Conservation (phyloP, 345 rosid species). For the Atalantia buxifolia region DNA sequence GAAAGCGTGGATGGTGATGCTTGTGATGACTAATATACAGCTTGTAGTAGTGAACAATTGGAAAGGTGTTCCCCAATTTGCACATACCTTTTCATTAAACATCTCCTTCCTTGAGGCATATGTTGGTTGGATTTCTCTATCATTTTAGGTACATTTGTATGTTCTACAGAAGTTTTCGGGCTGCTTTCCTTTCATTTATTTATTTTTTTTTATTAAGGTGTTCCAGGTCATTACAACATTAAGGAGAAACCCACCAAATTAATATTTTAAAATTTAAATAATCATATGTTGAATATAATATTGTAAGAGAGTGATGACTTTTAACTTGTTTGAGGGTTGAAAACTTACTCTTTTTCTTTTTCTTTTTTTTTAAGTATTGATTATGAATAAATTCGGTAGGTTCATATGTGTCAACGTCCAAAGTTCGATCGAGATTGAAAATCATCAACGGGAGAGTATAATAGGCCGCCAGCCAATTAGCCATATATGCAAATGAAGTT, state of each 20-base stretch:
- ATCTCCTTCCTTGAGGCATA: not conserved
- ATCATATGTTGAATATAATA: too few species aligned
- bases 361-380: too few species aligned
- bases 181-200: not conserved
- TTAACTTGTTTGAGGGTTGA: too few species aligned
- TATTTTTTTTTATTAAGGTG: too few species aligned
- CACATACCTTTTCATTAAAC: not conserved
- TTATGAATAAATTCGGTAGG: not conserved
- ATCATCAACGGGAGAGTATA: not conserved
- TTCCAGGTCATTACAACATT: not conserved
- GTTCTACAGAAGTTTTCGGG: not conserved
- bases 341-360: too few species aligned
- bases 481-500: not conserved
- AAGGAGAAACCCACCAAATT: not conserved
- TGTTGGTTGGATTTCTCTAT: not conserved
- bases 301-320: too few species aligned
- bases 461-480: too few species aligned
- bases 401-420: not conserved
- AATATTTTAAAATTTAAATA: too few species aligned
- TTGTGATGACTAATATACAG: not conserved
- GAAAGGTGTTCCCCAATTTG: not conserved
- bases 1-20: conserved; percentile 6
- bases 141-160: not conserved
- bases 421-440: not conserved
- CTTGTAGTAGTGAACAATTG: not conserved